Base-by-base conservation (phyloP, 352 stramenopile genomes). In the Pythium catenulatum region DNA sequence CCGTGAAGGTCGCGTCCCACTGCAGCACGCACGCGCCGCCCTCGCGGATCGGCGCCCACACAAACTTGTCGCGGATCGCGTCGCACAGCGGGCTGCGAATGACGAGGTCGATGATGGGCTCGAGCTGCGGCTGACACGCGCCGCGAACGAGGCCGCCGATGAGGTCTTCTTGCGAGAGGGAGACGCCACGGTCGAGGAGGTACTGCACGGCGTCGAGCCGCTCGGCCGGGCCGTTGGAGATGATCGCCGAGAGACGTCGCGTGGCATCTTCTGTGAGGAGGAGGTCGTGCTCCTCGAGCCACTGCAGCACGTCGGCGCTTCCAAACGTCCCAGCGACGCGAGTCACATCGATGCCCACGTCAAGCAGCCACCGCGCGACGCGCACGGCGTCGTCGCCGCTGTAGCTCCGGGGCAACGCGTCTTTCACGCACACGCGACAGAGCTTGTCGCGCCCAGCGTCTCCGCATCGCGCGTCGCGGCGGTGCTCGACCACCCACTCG, bases 81-180 rank as follows among this genome's bases (percentile, higher is more conserved):
- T 79, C 70, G 30, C 70, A 79, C n/a, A 69, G 70, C 36, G 8
- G 70, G 69, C 70, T 79, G 0, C 52, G 3, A 1, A 79, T 27
- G 17, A 69, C 70, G 23, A 39, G 15, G 11, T 69, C 70, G n/a
- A 79, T 27, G 41, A 69, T 2, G 15, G 70, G 25, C 39, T 48
- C 52, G 37, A 69, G 37, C 23, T 56, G 19, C 6, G 2, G 41
- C 34, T 56, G 48, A 3, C 50, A 69, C 5, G 39, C 21, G n/a
- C 37, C 48, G n/a, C 39, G 39, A 8, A 80, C 19, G 4, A 80
- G 41, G 8, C 39, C 6, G 1, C 25, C 27, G 19, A 80, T 45
- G 11, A 19, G 11, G 43, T 50, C 19, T 50, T 11, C 11, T 19
- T 50, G 11, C 11, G 11, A 19, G 11, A 50, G 43, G 11, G 43